These are phyloP conservation scores for Phytopythium chamaehyphon DNA, from an alignment of 352 stramenopile species.

Conservation along the genomic window DNA sequence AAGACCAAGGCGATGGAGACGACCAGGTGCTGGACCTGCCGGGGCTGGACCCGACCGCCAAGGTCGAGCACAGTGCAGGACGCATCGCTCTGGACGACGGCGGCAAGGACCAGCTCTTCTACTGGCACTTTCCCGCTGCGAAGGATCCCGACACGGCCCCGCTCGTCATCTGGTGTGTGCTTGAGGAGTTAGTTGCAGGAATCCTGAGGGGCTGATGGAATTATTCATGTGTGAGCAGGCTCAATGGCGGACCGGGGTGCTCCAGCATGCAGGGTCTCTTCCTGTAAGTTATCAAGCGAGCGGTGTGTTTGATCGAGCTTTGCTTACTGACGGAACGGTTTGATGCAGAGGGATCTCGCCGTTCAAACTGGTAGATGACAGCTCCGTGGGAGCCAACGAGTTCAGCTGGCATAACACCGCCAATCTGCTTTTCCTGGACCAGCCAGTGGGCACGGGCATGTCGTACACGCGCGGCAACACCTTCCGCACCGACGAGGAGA, in stretches of 20 bases:
- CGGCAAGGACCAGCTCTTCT: conserved; percentile 66
- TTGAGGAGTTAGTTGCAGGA: neutral
- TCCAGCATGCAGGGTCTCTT: conserved; percentile 80
- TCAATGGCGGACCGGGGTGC: conserved; percentile 81
- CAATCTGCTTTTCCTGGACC: conserved; percentile 84
- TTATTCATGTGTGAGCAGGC: conserved; percentile 19
- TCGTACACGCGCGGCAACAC: conserved; percentile 56
- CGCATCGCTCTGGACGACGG: conserved; percentile 43
- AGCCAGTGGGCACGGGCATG: conserved; percentile 79
- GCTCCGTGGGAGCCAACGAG: conserved; percentile 55
- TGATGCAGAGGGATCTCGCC: conserved; percentile 49
- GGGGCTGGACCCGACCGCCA: conserved; percentile 37
- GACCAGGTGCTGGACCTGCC: conserved; percentile 51
- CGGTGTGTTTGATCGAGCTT: no score
- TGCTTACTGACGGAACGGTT: neutral
- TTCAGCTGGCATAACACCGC: conserved; percentile 71
- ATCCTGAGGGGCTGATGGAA: no score
- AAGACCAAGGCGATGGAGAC: conserved; percentile 11
- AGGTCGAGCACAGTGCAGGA: conserved; percentile 67
- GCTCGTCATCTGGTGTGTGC: conserved; percentile 61
- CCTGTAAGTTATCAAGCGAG: no score
- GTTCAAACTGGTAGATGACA: conserved; percentile 51
- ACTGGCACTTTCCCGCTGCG: conserved; percentile 71
- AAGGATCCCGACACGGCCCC: conserved; percentile 40
- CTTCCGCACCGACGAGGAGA: conserved; percentile 39